Base-by-base conservation (phyloP, 106 monocot genomes). In the Apostasia shenzhenica region DNA sequence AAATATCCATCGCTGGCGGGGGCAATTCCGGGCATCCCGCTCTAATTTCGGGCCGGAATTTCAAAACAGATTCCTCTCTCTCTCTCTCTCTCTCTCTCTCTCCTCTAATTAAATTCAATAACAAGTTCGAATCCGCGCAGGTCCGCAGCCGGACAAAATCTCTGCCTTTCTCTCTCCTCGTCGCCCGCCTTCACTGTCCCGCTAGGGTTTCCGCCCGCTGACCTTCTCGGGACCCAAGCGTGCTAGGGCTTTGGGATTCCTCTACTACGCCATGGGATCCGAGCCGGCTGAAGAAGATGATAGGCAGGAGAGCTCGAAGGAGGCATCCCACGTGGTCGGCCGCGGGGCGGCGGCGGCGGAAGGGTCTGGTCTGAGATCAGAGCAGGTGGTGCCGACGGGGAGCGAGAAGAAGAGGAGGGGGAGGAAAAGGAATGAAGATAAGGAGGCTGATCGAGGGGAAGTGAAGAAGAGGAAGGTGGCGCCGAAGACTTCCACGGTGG, bases 401-500 rank as follows among this genome's bases (percentile, higher is more conserved):
- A 61, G 41, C 13, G 41, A 13, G 4, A 44, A 26, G 66, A 67
- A 49, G 45, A 61, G 9, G 69, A 65, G 41, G 59, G 37, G 26
- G 75, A 45, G 63, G 50, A 61, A 45, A 44, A 55, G 45, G 45
- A 67, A 51, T 1, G 48, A 45, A 62, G 74, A 46, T 45, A 67
- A 51, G 1, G 48, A 45, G 66, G 74, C 41, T 45, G 60, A 58
- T 37, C 49, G 66, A 63, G 70, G 55, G 55, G 62, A 41, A 67
- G 72, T 37, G 55, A 69, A 61, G 48, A 68, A 53, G 10, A 57
- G 75, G 13, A 46, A 49, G 62, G 53, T 13, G 50, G 43, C 63
- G 43, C 54, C 61, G 14, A 26, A 41, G 5, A 71, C 70, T 40
- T 54, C 76, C 3, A 14, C 79, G 39, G 68, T 70, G 6, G 83